Evolutionary conservation across 2,329 filamentous ascomycete species (phyloP).

Genomic region (Orbilia ellipsospora): DNA sequence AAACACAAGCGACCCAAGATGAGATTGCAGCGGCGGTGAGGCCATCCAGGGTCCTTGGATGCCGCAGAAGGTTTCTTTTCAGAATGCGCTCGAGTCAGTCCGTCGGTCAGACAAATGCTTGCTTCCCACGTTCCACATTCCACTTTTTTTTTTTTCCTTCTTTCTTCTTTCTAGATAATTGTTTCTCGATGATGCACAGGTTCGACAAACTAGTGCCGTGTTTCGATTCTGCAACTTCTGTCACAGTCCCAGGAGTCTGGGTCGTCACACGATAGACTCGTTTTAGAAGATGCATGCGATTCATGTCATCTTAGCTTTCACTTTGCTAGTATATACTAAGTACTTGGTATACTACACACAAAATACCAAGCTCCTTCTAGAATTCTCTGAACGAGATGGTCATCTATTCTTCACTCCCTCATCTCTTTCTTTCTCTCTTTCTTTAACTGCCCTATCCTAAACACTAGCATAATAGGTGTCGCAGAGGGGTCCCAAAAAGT

Average conservation of each 20-base stretch:
- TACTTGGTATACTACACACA: neutral
- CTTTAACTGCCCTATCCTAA: constrained; percentile 23
- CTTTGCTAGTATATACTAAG: neutral
- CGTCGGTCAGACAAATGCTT: constrained; percentile 26
- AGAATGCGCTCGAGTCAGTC: constrained; percentile 13
- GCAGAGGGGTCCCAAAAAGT: constrained; percentile 29
- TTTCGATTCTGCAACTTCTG: constrained; percentile 19
- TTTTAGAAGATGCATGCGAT: constrained; percentile 16
- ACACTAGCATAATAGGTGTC: constrained; percentile 21
- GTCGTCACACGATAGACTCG: constrained; percentile 14
- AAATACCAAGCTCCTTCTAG: neutral
- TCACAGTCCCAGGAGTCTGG: constrained; percentile 36
- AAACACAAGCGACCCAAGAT: neutral
- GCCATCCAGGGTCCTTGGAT: neutral
- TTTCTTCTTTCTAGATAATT: neutral
- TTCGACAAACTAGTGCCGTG: constrained; percentile 12
- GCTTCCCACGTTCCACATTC: constrained; percentile 29
- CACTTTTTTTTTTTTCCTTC: constrained; percentile 9
- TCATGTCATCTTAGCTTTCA: constrained; percentile 4
- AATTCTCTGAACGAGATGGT: constrained; percentile 17
- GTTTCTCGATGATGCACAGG: constrained; percentile 21
- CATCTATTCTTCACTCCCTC: constrained; percentile 34
- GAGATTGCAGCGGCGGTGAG: constrained; percentile 26
- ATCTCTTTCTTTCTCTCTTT: constrained; percentile 25
- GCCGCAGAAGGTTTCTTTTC: constrained; percentile 22